Base-by-base conservation (phyloP, 2,329 filamentous ascomycete species). In the Beauveria scarabaeidicola region DNA sequence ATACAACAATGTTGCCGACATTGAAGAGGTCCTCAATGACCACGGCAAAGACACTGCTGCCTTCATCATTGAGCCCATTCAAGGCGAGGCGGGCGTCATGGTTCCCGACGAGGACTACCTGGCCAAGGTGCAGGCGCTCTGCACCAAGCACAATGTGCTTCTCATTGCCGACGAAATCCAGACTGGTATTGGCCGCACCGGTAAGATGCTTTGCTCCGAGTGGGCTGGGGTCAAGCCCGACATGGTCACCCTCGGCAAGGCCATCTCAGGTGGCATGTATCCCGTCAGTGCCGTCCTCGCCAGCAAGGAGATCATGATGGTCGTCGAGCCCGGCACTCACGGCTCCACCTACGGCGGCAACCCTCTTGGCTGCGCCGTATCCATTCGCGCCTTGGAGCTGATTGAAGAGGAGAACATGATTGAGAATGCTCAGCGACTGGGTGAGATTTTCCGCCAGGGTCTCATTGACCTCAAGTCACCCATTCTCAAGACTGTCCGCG, bases 291-390 rank as follows among this genome's bases (percentile, higher is more conserved):
- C 88, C 68, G 92, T 99, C 52, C 81, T 99, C 56, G 88, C 89
- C 63, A 86, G 86, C 68, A 91, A 88, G 76, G 92, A 97, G 60
- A 81, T 97, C 64, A 97, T 99, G 92, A 83, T 97, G 65, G 94
- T 93, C 10, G 81, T 99, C 64, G 94, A 99, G 80, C 90, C 94
- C 27, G 94, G 94, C 62, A 97, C 94, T 27, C 94, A 99, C 75
- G 94, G 94, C 52, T 96, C 91, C 46, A 99, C 94, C n/a, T 99
- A 97, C 70, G 94, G 94, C 63, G 94, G 94, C 54, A 99, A 99
- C 76, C 94, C 94, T 19, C 81, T 99, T 13, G 94, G 92, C 25
- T 97, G 91, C 67, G 94, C 94, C 43, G 90, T 99, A 32, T 95
- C 93, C 25, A 96, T 99, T 70, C 89, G 92, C 63, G 94, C 94